Conservation (phyloP, 2,329 filamentous ascomycete genomes). For the Paraconiothyrium brasiliense region DNA sequence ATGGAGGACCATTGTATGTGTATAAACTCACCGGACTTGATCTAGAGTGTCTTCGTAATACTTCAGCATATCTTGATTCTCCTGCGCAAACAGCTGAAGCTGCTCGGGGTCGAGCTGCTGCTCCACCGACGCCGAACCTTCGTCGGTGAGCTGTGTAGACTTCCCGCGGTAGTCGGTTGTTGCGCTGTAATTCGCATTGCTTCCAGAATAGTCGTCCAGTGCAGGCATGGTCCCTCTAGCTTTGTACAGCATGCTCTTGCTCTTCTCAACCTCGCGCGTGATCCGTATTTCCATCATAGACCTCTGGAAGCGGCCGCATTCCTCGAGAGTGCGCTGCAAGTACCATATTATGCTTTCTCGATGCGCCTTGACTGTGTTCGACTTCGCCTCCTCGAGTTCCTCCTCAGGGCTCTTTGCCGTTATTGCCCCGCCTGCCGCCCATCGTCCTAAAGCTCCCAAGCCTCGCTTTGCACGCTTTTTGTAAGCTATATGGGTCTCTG, state of each 20-base stretch:
- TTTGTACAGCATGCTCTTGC: constrained; percentile 83
- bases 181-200: constrained; percentile 26
- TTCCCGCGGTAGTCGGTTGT: constrained; percentile 38
- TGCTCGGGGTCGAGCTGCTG: constrained; percentile 81
- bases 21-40: constrained; percentile 81
- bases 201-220: constrained; percentile 30
- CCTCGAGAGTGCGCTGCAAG: constrained; percentile 77
- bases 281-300: constrained; percentile 93
- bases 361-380: constrained; percentile 73
- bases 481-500: constrained; percentile 73
- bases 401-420: constrained; percentile 72
- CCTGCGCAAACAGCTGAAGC: constrained; percentile 89
- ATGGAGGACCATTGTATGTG: not conserved
- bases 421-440: constrained; percentile 65
- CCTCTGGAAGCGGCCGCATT: constrained; percentile 80
- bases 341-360: constrained; percentile 87
- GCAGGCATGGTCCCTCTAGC: constrained; percentile 54
- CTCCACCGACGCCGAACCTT: constrained; percentile 52
- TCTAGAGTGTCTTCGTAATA: constrained; percentile 94
- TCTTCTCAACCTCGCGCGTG: constrained; percentile 86
- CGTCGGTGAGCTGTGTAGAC: constrained; percentile 32
- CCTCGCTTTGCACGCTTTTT: constrained; percentile 72
- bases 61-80: constrained; percentile 90
- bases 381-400: constrained; percentile 73
- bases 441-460: constrained; percentile 74